Conservation (phyloP, 768 basidiomycete species). For the Podaxis sp. region DNA sequence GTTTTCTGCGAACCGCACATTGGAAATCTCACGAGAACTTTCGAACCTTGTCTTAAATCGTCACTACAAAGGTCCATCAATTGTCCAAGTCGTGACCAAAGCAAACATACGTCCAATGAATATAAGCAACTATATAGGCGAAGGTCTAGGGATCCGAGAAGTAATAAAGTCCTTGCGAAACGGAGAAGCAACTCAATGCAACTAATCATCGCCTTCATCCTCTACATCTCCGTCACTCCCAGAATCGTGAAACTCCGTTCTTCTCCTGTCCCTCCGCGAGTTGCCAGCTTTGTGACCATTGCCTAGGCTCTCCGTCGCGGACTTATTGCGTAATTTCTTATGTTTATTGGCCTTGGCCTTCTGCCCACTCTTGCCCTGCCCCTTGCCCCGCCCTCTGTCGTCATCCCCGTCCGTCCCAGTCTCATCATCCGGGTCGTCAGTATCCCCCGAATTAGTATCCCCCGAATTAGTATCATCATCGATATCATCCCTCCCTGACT, state of each 20-base stretch:
- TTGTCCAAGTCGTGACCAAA: too few species aligned
- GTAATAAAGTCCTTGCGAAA: background rate
- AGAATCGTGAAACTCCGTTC: background rate
- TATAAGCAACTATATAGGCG: too few species aligned
- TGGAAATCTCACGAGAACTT: too few species aligned
- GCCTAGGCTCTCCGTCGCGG: background rate
- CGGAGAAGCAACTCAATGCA: background rate
- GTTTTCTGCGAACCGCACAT: too few species aligned
- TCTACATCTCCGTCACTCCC: background rate
- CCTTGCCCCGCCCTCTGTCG: background rate
- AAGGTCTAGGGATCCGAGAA: too few species aligned
- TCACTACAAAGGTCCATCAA: too few species aligned
- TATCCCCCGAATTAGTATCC: background rate
- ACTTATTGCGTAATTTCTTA: too few species aligned
- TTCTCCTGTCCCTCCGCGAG: background rate
- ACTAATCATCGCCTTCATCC: background rate
- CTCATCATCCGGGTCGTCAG: background rate
- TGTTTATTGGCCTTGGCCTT: too few species aligned
- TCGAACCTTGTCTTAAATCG: too few species aligned
- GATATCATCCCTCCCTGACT: background rate
- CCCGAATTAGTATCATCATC: background rate
- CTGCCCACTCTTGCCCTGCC: too few species aligned
- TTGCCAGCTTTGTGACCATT: background rate
- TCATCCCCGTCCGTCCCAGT: conserved; percentile 1
- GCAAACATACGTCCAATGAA: too few species aligned